Base-by-base conservation (phyloP, 2,329 filamentous ascomycete species). In the Pseudophaeomoniella oleicola region DNA sequence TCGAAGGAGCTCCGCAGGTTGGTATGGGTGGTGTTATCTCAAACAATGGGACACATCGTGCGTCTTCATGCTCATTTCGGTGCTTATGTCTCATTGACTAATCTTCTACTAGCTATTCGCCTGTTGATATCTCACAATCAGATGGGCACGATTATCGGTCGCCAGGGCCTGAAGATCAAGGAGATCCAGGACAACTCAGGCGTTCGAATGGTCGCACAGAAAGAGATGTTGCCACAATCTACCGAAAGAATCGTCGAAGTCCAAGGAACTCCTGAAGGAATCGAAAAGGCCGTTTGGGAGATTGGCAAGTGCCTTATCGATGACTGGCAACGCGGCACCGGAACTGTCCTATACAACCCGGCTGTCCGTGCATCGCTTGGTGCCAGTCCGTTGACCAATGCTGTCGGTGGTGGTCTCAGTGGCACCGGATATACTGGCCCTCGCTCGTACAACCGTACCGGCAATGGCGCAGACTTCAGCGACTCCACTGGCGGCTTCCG, bases 51-150 rank as follows among this genome's bases (percentile, higher is more conserved):
- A 94, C 88, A 50, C 90, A 96, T 60, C 85, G 90, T 98, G 79
- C 63, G 84, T 71, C n/a, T n/a, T 30, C 18, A 34, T 43, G 36
- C 27, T 18, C 27, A 16, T 35, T 22, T 30, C 14, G 31, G 19
- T 18, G 13, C 17, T 37, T 37, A 16, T 22, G 17, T 19, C 16
- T 13, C 31, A 37, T 32, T 36, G 37, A 37, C 51, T 49, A 46
- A 49, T 34, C 30, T 34, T 37, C 15, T 42, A n/a, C 15, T 48
- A 98, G 90, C 90, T 42, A 83, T 98, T 59, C 94, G 94, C 56
- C 78, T 98, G 19, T 79, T 98, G 57, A 96, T 98, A 60, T 98
- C 90, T 19, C 88, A 98, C 68, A 96, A 96, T 60, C 90, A 98
- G 64, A 98, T 98, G 90, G 90, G 90, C 44, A 98, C 90, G 52